These are phyloP conservation scores for Ramularia endophylla DNA, from an alignment of 2,329 filamentous ascomycete species.

Conservation along the genomic window DNA sequence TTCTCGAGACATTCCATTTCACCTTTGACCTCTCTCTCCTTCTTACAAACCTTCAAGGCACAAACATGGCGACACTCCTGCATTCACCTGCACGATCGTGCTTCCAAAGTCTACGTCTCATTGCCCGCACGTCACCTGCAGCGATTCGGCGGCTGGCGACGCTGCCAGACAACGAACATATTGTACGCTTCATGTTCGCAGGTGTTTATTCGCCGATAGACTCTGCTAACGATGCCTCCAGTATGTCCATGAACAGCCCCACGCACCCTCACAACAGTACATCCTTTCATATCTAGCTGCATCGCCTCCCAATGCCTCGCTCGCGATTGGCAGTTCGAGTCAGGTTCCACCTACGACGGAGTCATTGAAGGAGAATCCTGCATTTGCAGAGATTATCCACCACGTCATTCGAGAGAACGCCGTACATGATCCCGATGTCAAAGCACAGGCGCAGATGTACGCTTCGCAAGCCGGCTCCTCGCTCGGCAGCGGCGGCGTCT, in stretches of 20 bases:
- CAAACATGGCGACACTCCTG: too few species aligned
- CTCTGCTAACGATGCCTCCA: conserved; percentile 1
- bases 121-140: conserved; percentile 18
- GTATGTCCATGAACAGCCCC: conserved; percentile 46
- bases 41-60: too few species aligned
- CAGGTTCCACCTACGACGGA: conserved; percentile 52
- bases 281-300: conserved; percentile 54
- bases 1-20: too few species aligned
- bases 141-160: conserved; percentile 32
- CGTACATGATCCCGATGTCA: conserved; percentile 49
- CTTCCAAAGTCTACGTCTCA: conserved; percentile 17
- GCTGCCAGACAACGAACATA: conserved; percentile 39
- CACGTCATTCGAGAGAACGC: conserved; percentile 51
- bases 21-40: too few species aligned
- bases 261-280: conserved; percentile 32
- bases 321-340: conserved; percentile 51
- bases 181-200: conserved; percentile 30
- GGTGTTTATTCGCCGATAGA: too few species aligned
- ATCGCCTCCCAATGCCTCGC: conserved; percentile 45
- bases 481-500: conserved; percentile 46
- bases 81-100: conserved; percentile 7
- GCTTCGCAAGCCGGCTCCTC: conserved; percentile 52
- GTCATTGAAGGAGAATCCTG: conserved; percentile 51
- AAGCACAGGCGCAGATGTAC: conserved; percentile 55
- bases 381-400: conserved; percentile 52